Conservation (phyloP, 106 monocot genomes). For the Iris macrosiphon region DNA sequence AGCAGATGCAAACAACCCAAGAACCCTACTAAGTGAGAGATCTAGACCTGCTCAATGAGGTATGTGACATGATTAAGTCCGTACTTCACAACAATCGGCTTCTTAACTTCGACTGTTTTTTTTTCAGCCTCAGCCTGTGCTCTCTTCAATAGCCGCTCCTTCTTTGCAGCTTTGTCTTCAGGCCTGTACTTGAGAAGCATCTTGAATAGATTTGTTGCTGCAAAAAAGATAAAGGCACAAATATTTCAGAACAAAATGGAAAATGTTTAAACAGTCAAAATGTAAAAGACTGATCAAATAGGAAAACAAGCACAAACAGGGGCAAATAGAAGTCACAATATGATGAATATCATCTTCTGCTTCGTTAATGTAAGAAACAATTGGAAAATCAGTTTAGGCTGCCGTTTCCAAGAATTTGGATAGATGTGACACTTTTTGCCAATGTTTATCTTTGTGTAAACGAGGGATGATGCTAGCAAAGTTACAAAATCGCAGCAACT, state of each 20-base stretch:
- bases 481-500: too few species aligned
- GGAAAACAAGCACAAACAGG: background rate
- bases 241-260: background rate
- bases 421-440: too few species aligned
- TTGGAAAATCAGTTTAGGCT: too few species aligned
- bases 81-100: conserved; percentile 80
- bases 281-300: background rate
- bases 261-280: background rate
- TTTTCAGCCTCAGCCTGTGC: conserved; percentile 68
- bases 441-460: too few species aligned
- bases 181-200: conserved; percentile 82
- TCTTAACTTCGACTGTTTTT: conserved; percentile 66
- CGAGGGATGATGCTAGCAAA: too few species aligned
- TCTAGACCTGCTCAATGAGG: conserved; percentile 67
- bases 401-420: too few species aligned
- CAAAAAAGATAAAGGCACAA: too few species aligned
- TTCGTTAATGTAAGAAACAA: too few species aligned
- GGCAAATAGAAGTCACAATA: background rate
- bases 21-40: too few species aligned
- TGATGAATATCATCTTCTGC: too few species aligned
- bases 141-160: conserved; percentile 67
- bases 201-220: conserved; percentile 67
- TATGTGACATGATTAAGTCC: conserved; percentile 75
- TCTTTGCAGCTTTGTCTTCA: conserved; percentile 73
- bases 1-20: too few species aligned